Conservation (phyloP, 2,329 filamentous ascomycete species). For the Fusarium humuli region DNA sequence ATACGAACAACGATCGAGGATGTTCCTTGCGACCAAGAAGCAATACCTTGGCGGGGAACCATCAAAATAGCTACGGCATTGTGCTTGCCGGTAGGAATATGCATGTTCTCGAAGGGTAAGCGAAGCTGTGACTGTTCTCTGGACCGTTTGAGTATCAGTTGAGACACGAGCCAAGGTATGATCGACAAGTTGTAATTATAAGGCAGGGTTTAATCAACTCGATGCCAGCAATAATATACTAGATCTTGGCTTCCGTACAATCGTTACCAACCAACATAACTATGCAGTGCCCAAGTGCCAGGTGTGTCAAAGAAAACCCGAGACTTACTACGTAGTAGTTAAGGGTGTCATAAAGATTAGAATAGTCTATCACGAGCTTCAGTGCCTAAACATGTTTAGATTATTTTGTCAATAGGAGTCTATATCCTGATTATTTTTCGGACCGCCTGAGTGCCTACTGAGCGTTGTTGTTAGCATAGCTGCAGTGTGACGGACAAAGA, state of each 20-base stretch:
- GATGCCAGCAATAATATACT: neutral
- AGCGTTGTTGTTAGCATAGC: neutral
- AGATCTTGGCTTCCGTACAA: neutral
- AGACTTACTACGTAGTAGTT: too few species aligned
- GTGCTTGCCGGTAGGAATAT: neutral
- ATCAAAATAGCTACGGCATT: constrained; percentile 1
- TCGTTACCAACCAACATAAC: neutral
- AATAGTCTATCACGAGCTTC: too few species aligned
- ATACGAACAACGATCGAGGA: neutral
- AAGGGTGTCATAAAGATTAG: too few species aligned
- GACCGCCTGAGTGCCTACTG: neutral
- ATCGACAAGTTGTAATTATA: neutral
- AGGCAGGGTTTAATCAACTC: neutral
- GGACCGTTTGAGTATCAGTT: neutral
- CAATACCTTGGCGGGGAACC: neutral
- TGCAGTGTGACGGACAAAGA: neutral
- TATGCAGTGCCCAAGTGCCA: neutral
- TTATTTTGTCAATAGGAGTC: too few species aligned
- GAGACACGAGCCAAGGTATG: neutral
- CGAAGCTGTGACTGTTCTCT: neutral
- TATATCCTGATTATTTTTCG: too few species aligned
- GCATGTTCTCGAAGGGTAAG: neutral
- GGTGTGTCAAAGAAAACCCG: too few species aligned
- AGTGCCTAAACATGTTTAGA: too few species aligned
- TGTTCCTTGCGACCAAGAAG: constrained; percentile 4